Evolutionary conservation across 257 asterid species (phyloP).

Genomic region (Przewalskia tangutica): DNA sequence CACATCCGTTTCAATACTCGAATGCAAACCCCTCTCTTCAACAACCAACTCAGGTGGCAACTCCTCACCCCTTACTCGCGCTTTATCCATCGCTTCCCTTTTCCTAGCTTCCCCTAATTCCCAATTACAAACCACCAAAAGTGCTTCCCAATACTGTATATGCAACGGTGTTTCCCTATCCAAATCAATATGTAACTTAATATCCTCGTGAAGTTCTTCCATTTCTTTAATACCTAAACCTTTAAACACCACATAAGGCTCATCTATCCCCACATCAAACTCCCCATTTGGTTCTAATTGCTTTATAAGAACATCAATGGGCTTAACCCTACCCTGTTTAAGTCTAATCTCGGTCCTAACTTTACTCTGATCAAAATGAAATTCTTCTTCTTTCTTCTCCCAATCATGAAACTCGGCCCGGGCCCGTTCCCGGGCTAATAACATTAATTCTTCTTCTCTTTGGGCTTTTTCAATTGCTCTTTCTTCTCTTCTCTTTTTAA

Average conservation of each 20-base stretch:
- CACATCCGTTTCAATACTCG: conserved; percentile 80
- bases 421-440: conserved; percentile 92
- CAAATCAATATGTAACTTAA: conserved; percentile 84
- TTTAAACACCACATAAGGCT: conserved; percentile 87
- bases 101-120: conserved; percentile 78
- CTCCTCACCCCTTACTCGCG: conserved; percentile 84
- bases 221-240: conserved; percentile 80
- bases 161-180: conserved; percentile 84
- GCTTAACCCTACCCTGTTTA: conserved; percentile 89
- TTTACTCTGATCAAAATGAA: conserved; percentile 96
- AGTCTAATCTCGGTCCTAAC: conserved; percentile 83
- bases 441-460: conserved; percentile 93
- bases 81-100: conserved; percentile 84
- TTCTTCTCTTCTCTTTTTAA: conserved; percentile 92
- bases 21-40: conserved; percentile 84
- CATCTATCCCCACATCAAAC: conserved; percentile 69
- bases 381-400: conserved; percentile 99
- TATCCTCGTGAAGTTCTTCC: conserved; percentile 91
- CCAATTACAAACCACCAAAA: conserved; percentile 84
- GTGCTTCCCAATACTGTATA: conserved; percentile 88
- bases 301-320: conserved; percentile 80
- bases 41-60: conserved; percentile 70
- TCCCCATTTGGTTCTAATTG: conserved; percentile 85
- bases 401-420: conserved; percentile 97
- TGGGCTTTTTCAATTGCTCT: conserved; percentile 95